These are phyloP conservation scores for Fusarium heterosporum DNA, from an alignment of 2,329 filamentous ascomycete genomes.

Conservation along the genomic window DNA sequence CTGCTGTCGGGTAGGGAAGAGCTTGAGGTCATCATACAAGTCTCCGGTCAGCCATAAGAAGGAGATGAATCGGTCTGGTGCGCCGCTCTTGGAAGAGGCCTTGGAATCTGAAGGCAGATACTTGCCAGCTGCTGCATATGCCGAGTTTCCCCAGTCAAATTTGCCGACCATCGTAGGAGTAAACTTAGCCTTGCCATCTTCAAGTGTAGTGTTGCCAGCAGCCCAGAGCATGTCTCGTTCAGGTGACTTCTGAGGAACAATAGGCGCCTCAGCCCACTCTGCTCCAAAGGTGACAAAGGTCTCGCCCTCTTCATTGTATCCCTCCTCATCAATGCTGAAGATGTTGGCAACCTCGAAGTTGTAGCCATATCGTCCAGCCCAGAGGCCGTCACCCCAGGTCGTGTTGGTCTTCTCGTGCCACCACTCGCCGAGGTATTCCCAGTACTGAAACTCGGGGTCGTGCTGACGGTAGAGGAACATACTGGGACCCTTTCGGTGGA, in stretches of 20 bases:
- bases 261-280: conserved; percentile 57
- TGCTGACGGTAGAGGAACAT: conserved; percentile 43
- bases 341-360: conserved; percentile 61
- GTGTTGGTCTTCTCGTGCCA: conserved; percentile 55
- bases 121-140: conserved; percentile 59
- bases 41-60: conserved; percentile 59
- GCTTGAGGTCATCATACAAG: conserved; percentile 52
- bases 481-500: conserved; percentile 40
- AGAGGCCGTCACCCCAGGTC: conserved; percentile 51
- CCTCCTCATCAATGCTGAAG: conserved; percentile 54
- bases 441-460: conserved; percentile 42
- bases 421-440: conserved; percentile 45
- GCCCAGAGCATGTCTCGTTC: conserved; percentile 58
- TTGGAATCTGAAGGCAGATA: conserved; percentile 53
- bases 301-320: conserved; percentile 55
- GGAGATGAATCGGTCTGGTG: conserved; percentile 56
- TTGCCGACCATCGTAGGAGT: conserved; percentile 56
- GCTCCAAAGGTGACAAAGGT: conserved; percentile 56
- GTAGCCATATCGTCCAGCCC: conserved; percentile 55
- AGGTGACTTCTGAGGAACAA: conserved; percentile 54
- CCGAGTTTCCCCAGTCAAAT: conserved; percentile 56
- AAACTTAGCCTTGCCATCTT: conserved; percentile 50
- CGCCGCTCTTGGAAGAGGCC: conserved; percentile 53
- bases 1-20: conserved; percentile 55
- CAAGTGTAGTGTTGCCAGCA: conserved; percentile 50